Conservation (phyloP, 2,329 filamentous ascomycete species). For the Rhinocladiella mackenziei region DNA sequence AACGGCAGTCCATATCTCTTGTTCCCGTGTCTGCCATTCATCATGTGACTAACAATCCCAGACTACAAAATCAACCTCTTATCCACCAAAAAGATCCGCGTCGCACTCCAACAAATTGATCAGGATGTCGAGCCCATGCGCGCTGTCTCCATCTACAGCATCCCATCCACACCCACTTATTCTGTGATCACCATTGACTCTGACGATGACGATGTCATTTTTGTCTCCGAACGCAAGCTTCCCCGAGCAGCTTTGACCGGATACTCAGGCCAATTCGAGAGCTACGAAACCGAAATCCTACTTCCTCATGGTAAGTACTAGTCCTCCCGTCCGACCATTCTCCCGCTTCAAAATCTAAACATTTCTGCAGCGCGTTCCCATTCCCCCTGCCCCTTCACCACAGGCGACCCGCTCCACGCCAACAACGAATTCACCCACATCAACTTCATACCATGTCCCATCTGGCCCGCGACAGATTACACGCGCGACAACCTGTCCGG, state of each 20-base stretch:
- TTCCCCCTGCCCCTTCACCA: too few relatives aligned
- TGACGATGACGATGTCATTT: conserved; percentile 1
- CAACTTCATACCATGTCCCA: conserved; percentile 20
- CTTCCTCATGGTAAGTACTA: conserved; percentile 1
- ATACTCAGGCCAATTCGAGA: conserved; percentile 22
- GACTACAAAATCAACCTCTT: conserved; percentile 14
- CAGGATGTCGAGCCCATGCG: conserved; percentile 11
- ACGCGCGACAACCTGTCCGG: conserved; percentile 8
- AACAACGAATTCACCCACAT: conserved; percentile 22
- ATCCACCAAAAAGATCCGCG: conserved; percentile 16
- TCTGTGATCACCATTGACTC: neutral
- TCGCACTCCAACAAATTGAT: conserved; percentile 6
- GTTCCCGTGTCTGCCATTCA: too few relatives aligned
- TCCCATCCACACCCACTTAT: neutral
- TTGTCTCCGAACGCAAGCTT: conserved; percentile 6
- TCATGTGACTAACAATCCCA: neutral
- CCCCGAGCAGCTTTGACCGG: conserved; percentile 5
- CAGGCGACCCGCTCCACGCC: conserved; percentile 18
- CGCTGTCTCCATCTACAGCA: conserved; percentile 14
- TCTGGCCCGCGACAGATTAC: conserved; percentile 14
- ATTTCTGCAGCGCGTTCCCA: too few relatives aligned
- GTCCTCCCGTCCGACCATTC: neutral
- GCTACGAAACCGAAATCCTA: conserved; percentile 15
- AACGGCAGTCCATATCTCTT: conserved; percentile 11
- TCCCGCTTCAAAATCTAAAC: neutral